Percentiles rank a stretch among this genome's conserved stretches.
These are phyloP conservation scores for Erodium chrysanthum DNA, from an alignment of 441 rosid species.

Conservation along the genomic window DNA sequence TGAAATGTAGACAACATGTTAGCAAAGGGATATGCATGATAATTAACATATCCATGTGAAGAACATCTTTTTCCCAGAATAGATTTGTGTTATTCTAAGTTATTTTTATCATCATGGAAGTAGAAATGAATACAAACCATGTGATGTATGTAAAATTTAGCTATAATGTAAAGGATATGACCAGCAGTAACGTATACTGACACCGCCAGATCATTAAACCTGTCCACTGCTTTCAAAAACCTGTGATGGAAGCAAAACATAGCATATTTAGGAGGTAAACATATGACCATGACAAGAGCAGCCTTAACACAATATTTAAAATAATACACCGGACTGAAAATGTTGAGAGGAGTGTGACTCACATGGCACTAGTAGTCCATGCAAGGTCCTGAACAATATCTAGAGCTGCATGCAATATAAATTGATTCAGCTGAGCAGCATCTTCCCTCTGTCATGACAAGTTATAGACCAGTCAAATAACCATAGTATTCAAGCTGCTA, in stretches of 20 bases:
- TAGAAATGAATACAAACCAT: not conserved
- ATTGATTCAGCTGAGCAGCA: constrained; percentile 88
- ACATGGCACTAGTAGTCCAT: constrained; percentile 98
- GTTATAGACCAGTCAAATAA: not conserved
- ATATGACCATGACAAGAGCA: not conserved
- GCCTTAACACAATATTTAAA: not conserved
- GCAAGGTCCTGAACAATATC: constrained; percentile 94
- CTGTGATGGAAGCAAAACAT: constrained; percentile 26
- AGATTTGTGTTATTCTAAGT: too few relatives aligned
- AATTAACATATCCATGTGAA: too few relatives aligned
- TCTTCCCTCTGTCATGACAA: constrained; percentile 71
- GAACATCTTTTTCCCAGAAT: too few relatives aligned
- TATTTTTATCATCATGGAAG: not conserved
- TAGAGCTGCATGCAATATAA: constrained; percentile 82
- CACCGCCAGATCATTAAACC: constrained; percentile 83
- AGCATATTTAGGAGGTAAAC: not conserved
- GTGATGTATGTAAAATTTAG: not conserved
- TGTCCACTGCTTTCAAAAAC: constrained; percentile 88
- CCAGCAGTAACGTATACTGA: constrained; percentile 95
- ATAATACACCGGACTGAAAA: not conserved
- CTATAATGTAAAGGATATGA: constrained; percentile 59
- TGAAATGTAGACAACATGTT: too few relatives aligned
- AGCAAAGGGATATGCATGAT: too few relatives aligned
- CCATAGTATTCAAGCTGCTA: not conserved
- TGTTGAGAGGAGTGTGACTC: constrained; percentile 21